phyloP scores from a whole-genome alignment of 2,329 filamentous ascomycete species.

The Aspergillus versicolor region DNA sequence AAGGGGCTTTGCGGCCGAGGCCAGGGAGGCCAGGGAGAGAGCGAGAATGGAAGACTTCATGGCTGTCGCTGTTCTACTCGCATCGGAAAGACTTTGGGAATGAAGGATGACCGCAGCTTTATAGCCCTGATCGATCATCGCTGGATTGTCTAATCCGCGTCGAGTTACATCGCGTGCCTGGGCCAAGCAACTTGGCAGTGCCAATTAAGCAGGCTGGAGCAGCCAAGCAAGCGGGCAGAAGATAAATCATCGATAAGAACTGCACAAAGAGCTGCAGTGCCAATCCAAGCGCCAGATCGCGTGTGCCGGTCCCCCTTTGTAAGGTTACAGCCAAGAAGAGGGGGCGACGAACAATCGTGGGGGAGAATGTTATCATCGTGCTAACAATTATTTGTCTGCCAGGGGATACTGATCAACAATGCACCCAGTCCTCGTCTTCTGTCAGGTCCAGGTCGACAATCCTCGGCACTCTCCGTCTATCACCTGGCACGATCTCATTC shows the following conservation, averaged over 20 bases:
- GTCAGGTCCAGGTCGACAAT: not conserved
- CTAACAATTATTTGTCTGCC: not conserved
- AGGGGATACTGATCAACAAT: not conserved
- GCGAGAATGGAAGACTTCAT: constrained; percentile 15
- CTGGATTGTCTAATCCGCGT: constrained; percentile 5
- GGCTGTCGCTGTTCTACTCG: no score
- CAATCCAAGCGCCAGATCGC: not conserved
- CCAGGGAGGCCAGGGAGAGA: constrained; percentile 11
- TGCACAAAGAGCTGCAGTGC: not conserved
- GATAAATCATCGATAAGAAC: constrained; percentile 14
- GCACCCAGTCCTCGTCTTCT: not conserved
- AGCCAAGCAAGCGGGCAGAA: constrained; percentile 6
- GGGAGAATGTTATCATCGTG: not conserved
- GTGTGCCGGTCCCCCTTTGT: not conserved
- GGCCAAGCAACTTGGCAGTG: constrained; percentile 9
- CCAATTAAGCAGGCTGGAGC: not conserved
- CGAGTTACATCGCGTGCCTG: constrained; percentile 12
- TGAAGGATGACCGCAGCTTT: not conserved
- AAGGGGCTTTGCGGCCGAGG: constrained; percentile 4
- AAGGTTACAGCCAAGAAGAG: constrained; percentile 10
- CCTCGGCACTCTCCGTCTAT: not conserved
- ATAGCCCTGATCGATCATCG: not conserved
- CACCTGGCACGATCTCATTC: not conserved
- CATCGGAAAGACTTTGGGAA: no score
- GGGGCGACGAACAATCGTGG: not conserved